A percentile compares a stretch with the other conserved stretches of the same genome.
Evolutionary conservation across 2,329 filamentous ascomycete species (phyloP).

Genomic region (Ilyonectria robusta): DNA sequence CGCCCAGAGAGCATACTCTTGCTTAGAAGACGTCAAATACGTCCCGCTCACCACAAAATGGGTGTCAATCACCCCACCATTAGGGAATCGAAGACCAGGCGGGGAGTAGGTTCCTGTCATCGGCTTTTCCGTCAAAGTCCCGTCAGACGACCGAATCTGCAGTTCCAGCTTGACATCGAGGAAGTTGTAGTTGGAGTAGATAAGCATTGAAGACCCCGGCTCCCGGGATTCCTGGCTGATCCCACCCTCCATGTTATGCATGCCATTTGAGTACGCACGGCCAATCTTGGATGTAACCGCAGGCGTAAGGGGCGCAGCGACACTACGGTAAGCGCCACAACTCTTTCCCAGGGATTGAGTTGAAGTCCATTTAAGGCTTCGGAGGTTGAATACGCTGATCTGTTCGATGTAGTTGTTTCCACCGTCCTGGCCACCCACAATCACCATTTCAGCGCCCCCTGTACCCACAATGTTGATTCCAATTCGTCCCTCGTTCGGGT

Average conservation of each 20-base stretch:
- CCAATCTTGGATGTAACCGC: conserved; percentile 77
- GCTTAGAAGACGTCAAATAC: conserved; percentile 96
- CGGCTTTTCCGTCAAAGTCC: conserved; percentile 85
- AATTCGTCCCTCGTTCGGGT: conserved; percentile 88
- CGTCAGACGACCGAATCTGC: conserved; percentile 88
- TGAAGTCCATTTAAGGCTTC: conserved; percentile 95
- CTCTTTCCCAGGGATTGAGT: conserved; percentile 90
- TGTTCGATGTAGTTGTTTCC: conserved; percentile 99
- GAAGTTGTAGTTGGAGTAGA: conserved; percentile 99
- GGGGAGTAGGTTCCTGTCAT: conserved; percentile 92
- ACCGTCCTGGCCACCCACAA: conserved; percentile 96
- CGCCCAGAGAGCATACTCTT: conserved; percentile 98
- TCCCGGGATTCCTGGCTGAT: conserved; percentile 69
- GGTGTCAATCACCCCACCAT: conserved; percentile 94
- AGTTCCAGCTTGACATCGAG: conserved; percentile 96
- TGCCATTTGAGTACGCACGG: conserved; percentile 63
- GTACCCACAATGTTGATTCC: conserved; percentile 91
- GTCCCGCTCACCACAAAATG: conserved; percentile 98
- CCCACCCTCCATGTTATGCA: conserved; percentile 60
- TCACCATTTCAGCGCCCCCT: conserved; percentile 96
- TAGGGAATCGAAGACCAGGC: conserved; percentile 93
- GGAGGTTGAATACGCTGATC: conserved; percentile 97
- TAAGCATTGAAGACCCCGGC: conserved; percentile 83
- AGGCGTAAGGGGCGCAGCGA: conserved; percentile 86
- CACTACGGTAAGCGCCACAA: conserved; percentile 96